A percentile compares a stretch with the other conserved stretches of the same genome.
phyloP scores from a whole-genome alignment of 192 early-diverging fungal genomes.

The Spinellus fusiger region DNA sequence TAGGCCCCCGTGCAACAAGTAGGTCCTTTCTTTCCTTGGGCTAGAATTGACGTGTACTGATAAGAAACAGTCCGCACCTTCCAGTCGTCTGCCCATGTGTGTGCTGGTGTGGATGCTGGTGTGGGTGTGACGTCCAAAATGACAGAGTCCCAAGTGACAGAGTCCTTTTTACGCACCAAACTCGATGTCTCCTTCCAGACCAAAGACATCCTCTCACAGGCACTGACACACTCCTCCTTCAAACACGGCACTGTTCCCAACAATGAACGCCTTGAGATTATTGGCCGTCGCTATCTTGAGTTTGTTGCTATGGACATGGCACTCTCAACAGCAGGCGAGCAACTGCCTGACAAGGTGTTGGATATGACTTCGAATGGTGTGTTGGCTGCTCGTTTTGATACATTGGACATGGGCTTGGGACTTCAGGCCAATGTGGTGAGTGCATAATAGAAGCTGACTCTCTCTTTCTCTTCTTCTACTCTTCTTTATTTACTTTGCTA shows the following conservation, averaged over 20 bases:
- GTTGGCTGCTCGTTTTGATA: slow-evolving; percentile 9
- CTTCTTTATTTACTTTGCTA: slow-evolving; percentile 1
- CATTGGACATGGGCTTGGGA: slow-evolving; percentile 1
- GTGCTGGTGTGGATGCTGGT: too few relatives aligned
- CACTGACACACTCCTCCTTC: slow-evolving; percentile 46
- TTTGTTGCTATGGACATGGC: slow-evolving; percentile 5
- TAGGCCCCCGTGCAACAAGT: too few relatives aligned
- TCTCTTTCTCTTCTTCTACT: background rate
- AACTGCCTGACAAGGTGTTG: background rate
- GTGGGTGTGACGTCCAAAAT: too few relatives aligned
- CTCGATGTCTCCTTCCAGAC: too few relatives aligned
- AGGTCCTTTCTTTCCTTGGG: too few relatives aligned
- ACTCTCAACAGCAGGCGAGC: background rate
- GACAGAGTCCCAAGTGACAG: too few relatives aligned
- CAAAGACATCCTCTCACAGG: slow-evolving; percentile 31
- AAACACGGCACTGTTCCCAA: slow-evolving; percentile 38
- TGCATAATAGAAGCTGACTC: background rate
- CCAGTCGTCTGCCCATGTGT: too few relatives aligned
- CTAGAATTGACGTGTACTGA: too few relatives aligned
- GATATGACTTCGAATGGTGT: background rate
- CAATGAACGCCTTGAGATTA: slow-evolving; percentile 33
- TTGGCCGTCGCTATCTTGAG: slow-evolving; percentile 15
- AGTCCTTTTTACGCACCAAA: too few relatives aligned
- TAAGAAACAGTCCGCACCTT: too few relatives aligned
- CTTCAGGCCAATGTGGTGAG: slow-evolving; percentile 11